These are phyloP conservation scores for Luvunga scandens DNA, from an alignment of 345 rosid species.

Conservation along the genomic window DNA sequence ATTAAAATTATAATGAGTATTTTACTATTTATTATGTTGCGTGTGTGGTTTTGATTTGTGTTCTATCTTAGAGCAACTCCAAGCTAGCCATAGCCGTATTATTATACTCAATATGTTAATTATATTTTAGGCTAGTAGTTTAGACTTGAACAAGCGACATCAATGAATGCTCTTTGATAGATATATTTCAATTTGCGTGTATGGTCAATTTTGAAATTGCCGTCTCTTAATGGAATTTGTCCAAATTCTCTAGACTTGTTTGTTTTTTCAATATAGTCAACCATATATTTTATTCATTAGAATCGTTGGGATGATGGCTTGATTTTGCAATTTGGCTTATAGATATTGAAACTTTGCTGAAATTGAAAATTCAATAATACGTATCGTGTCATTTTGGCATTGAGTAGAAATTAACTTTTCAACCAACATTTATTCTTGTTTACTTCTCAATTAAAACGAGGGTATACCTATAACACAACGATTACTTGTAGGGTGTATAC, in stretches of 20 bases:
- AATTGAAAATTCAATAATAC: not conserved
- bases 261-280: not conserved
- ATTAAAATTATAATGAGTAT: too few species aligned
- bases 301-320: not conserved
- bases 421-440: not conserved
- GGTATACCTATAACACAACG: too few species aligned
- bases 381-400: not conserved
- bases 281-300: not conserved
- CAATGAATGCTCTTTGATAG: not conserved
- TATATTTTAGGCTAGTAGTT: not conserved
- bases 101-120: not conserved
- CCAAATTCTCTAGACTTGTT: not conserved
- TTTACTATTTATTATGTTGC: too few species aligned
- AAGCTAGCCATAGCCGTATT: too few species aligned
- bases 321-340: not conserved
- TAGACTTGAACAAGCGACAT: not conserved
- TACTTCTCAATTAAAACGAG: not conserved
- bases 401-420: not conserved
- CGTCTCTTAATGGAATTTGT: constrained; percentile 1
- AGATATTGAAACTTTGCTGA: not conserved
- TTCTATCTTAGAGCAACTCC: too few species aligned
- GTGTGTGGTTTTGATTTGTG: too few species aligned
- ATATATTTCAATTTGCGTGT: not conserved
- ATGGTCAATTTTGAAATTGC: not conserved
- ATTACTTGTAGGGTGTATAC: too few species aligned